Evolutionary conservation across 129 eudicot genomes (phyloP).

Genomic region (Flaveria sonorensis): DNA sequence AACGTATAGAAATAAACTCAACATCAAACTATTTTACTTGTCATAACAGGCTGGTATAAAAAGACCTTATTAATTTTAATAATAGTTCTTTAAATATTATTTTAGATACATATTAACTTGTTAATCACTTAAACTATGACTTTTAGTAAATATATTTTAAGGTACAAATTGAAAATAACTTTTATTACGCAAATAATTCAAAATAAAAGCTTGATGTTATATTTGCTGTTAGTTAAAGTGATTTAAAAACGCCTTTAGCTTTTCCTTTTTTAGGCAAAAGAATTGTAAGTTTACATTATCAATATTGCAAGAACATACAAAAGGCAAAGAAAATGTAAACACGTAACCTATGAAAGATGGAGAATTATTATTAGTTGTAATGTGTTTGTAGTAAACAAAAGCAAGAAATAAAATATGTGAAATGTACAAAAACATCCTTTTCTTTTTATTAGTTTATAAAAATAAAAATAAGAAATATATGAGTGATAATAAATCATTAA

Average conservation of each 20-base stretch:
- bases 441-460: too few relatives aligned
- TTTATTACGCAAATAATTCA: neutral
- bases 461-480: too few relatives aligned
- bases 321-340: slow-evolving; percentile 6
- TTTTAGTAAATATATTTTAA: neutral
- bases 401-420: neutral
- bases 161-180: neutral
- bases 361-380: neutral
- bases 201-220: neutral
- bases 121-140: neutral
- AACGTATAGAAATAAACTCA: too few relatives aligned
- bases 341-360: neutral
- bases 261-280: neutral
- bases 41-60: too few relatives aligned
- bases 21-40: too few relatives aligned
- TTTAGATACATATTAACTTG: neutral
- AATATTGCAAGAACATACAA: neutral
- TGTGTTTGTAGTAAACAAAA: neutral
- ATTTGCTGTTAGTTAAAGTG: slow-evolving; percentile 2
- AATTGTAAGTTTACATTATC: neutral
- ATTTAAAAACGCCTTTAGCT: neutral
- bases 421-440: neutral
- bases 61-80: too few relatives aligned
- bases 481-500: too few relatives aligned
- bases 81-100: too few relatives aligned